Conservation (phyloP, 2,329 filamentous ascomycete species). For the Beauveria australis region DNA sequence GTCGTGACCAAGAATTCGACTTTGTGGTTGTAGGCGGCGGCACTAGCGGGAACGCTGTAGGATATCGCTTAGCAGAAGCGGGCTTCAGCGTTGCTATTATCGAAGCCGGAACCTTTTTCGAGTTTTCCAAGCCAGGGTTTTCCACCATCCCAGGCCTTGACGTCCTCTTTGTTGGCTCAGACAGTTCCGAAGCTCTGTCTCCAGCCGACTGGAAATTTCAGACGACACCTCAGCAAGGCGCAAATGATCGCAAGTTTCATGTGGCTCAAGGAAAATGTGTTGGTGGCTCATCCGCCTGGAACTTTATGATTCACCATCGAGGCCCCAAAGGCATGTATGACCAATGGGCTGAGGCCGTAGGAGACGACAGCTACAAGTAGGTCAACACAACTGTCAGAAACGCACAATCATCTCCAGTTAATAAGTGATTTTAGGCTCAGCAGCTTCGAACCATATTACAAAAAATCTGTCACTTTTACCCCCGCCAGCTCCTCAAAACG, state of each 20-base stretch:
- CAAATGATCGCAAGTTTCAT: slow-evolving; percentile 22
- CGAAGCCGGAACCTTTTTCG: slow-evolving; percentile 24
- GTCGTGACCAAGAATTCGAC: slow-evolving; percentile 4
- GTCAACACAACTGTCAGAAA: slow-evolving; percentile 5
- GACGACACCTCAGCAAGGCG: slow-evolving; percentile 18
- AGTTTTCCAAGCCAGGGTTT: slow-evolving; percentile 22
- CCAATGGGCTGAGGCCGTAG: slow-evolving; percentile 21
- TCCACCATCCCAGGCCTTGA: slow-evolving; percentile 19
- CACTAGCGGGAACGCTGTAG: slow-evolving; percentile 22
- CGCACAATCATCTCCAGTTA: neutral
- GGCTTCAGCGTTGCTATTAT: slow-evolving; percentile 18
- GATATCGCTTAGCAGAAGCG: slow-evolving; percentile 19
- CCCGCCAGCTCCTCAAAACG: slow-evolving; percentile 6
- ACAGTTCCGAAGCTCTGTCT: slow-evolving; percentile 15
- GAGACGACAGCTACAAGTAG: slow-evolving; percentile 22
- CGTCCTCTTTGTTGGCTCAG: slow-evolving; percentile 16
- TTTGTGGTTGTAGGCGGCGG: slow-evolving; percentile 24
- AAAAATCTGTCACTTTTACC: slow-evolving; percentile 20
- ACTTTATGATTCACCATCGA: slow-evolving; percentile 27
- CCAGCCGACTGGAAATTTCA: slow-evolving; percentile 24
- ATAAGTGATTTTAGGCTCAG: neutral
- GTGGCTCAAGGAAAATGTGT: slow-evolving; percentile 30
- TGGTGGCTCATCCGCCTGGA: slow-evolving; percentile 30
- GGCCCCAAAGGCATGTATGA: slow-evolving; percentile 23
- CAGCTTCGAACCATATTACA: slow-evolving; percentile 20